Evolutionary conservation across 441 rosid genomes (phyloP), one percentile per base, ranked within the genome.

Genomic region (Flueggea neowawraea): DNA sequence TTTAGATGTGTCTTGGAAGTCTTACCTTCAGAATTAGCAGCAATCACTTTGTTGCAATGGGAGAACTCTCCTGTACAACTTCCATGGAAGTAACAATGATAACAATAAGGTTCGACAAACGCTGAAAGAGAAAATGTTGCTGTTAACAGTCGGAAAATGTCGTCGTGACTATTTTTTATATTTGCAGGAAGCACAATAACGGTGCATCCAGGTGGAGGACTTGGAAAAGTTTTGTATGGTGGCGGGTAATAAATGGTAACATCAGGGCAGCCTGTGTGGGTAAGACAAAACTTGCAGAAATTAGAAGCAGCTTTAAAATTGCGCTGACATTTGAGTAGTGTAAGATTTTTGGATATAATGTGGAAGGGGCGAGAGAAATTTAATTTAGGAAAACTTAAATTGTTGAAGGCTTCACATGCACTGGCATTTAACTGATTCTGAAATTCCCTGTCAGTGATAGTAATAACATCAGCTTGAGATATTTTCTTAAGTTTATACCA

Each of bases 351-450:
- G 15, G 57, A 31, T 5, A 0, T 15, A 3, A 17, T 3, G 8
- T 0, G 10, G 6, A 22, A 22, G 16, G 22, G 6, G 1, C 2
- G 28, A 22, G 8, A 2, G 22, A 33, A 39, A 12, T 6, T n/a
- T 6, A 1, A 3, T 17, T 4, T 41, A 11, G 65, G 58, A 52
- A 62, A 10, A 41, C 22, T 52, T 12, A 53, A 6, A 22, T 22
- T 62, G 22, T 52, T 62, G 58, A 62, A 62, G 51, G 66, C 16
- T 12, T 62, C 14, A 11, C 66, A 53, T 5, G 49, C 10, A n/a
- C 44, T 53, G 52, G 50, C 12, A 8, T 41, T 28, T 12, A 62
- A 5, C 11, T 39, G 50, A 0, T 10, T 6, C 39, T 9, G 41
- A 4, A 62, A 62, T 14, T 36, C 36, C 13, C 13, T 17, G 39